Evolutionary conservation across 306 rosid species (phyloP).

Genomic region (Vicia faba): DNA sequence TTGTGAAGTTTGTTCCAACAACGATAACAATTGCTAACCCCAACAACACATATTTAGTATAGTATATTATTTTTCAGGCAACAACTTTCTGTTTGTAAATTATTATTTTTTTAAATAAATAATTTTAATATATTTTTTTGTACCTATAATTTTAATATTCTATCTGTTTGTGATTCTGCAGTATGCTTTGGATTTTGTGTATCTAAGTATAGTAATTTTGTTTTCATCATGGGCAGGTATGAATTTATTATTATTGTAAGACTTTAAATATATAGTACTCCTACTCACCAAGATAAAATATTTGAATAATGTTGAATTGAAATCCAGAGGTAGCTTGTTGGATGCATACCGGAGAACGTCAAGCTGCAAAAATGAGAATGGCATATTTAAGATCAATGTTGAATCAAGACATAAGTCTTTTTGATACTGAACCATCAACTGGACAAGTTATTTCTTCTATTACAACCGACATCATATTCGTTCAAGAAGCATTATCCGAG

Average conservation of each 20-base stretch:
- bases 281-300: background rate
- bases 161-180: conserved; percentile 43
- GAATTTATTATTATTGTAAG: background rate
- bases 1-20: too few species aligned
- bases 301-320: background rate
- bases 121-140: background rate
- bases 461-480: conserved; percentile 74
- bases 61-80: too few species aligned
- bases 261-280: background rate
- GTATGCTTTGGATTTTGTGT: conserved; percentile 87
- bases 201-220: conserved; percentile 71
- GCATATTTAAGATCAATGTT: conserved; percentile 81
- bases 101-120: too few species aligned
- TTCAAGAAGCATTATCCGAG: conserved; percentile 92
- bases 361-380: conserved; percentile 92
- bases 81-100: too few species aligned
- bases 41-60: too few species aligned
- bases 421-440: conserved; percentile 81
- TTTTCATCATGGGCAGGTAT: conserved; percentile 93
- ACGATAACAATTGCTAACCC: too few species aligned
- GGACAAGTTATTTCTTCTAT: conserved; percentile 88
- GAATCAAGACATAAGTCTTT: conserved; percentile 78
- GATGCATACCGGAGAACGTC: conserved; percentile 95
- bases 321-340: conserved; percentile 92
- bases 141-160: background rate